A percentile compares a stretch with the other conserved stretches of the same genome.
Conservation (phyloP, 805 yeast species). For the Starmerella apicola region DNA sequence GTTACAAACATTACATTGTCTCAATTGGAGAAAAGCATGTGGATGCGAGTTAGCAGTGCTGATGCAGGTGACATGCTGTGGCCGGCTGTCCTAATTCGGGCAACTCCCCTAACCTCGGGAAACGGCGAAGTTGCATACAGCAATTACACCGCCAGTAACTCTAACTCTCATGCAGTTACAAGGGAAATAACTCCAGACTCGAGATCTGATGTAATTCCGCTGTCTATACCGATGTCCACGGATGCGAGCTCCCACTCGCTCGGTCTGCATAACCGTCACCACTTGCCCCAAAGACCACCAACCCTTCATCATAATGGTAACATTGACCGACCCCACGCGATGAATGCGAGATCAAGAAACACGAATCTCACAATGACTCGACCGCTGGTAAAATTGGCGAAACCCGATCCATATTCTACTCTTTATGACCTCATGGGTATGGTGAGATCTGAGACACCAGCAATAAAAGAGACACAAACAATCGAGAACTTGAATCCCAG, state of each 20-base stretch:
- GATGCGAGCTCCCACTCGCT: background rate
- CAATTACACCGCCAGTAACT: background rate
- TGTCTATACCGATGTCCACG: background rate
- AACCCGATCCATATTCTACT: conserved; percentile 10
- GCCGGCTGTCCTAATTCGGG: conserved; percentile 18
- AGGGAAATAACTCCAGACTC: no score
- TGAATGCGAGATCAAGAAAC: background rate
- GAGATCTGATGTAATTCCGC: background rate
- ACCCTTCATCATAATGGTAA: background rate
- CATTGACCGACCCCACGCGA: background rate
- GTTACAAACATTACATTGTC: conserved; percentile 5
- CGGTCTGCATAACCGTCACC: no score
- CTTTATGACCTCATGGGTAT: conserved; percentile 13
- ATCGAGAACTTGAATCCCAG: no score
- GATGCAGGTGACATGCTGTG: conserved; percentile 19
- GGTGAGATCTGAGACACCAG: conserved; percentile 4
- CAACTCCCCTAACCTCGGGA: conserved; percentile 6
- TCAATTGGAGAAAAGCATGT: conserved; percentile 14
- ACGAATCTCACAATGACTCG: background rate
- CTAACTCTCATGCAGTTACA: no score
- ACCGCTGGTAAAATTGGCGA: conserved; percentile 11
- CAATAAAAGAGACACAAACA: background rate
- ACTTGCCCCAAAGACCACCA: no score
- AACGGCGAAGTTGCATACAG: background rate
- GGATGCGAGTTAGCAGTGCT: conserved; percentile 18